Percentiles rank a stretch among this genome's conserved stretches.
Conservation (phyloP, 169 alveolate species). For the Plasmodium gallinaceum region DNA sequence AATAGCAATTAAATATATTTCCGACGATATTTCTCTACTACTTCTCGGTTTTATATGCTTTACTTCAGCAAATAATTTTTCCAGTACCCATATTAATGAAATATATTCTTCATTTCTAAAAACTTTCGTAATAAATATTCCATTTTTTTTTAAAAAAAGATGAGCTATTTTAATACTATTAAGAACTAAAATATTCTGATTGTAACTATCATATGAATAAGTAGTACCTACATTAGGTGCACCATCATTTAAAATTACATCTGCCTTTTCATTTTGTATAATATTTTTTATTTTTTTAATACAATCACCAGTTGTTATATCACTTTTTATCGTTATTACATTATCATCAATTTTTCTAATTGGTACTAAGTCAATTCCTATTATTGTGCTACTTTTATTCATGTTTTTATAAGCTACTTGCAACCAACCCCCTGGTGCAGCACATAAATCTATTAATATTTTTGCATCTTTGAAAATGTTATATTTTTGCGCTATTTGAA, state of each 20-base stretch:
- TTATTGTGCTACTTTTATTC: constrained; percentile 94
- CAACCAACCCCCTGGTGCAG: constrained; percentile 99
- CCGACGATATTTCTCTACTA: constrained; percentile 98
- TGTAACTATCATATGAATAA: constrained; percentile 98
- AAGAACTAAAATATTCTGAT: constrained; percentile 96
- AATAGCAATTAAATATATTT: constrained; percentile 96
- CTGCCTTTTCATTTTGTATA: constrained; percentile 93
- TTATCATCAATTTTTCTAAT: constrained; percentile 97
- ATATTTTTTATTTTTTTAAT: constrained; percentile 76
- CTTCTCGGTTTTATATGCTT: constrained; percentile 99
- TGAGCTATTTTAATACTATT: constrained; percentile 95
- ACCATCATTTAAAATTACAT: constrained; percentile 99
- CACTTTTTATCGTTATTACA: constrained; percentile 95
- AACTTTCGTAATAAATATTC: constrained; percentile 82
- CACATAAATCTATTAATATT: constrained; percentile 98
- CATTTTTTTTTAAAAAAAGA: constrained; percentile 83
- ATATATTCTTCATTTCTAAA: constrained; percentile 93
- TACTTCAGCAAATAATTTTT: constrained; percentile 96
- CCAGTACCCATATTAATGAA: constrained; percentile 96
- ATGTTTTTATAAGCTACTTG: constrained; percentile 94
- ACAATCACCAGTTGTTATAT: constrained; percentile 89
- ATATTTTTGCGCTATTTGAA: constrained; percentile 96
- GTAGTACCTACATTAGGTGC: constrained; percentile 99
- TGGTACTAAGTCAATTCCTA: constrained; percentile 98
- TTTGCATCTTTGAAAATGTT: constrained; percentile 89